phyloP scores from a whole-genome alignment of 2,329 filamentous ascomycete species.

The Coniella vitis region DNA sequence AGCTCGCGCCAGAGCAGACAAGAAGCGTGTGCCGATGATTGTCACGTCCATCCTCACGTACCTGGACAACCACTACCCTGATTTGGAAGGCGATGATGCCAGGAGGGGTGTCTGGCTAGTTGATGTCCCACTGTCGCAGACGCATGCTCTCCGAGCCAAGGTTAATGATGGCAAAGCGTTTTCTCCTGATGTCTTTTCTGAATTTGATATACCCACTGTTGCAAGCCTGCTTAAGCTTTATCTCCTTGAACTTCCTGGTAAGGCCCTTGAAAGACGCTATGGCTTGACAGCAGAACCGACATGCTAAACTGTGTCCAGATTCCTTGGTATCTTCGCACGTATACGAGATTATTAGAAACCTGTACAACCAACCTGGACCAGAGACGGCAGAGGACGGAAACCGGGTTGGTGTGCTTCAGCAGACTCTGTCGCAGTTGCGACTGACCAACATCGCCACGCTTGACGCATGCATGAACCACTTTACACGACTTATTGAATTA shows the following conservation, averaged over 20 bases:
- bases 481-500: conserved; percentile 90
- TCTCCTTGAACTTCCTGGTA: conserved; percentile 87
- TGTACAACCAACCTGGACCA: conserved; percentile 67
- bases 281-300: background rate
- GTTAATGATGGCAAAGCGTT: conserved; percentile 85
- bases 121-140: conserved; percentile 78
- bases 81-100: conserved; percentile 92
- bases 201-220: conserved; percentile 90
- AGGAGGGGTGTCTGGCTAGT: conserved; percentile 89
- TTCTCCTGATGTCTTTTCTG: conserved; percentile 67
- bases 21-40: conserved; percentile 89
- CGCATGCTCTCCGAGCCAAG: conserved; percentile 73
- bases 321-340: conserved; percentile 98
- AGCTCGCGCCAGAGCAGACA: conserved; percentile 82
- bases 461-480: conserved; percentile 96
- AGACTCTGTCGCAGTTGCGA: conserved; percentile 87
- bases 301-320: conserved; percentile 50
- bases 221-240: conserved; percentile 92
- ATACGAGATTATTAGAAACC: conserved; percentile 97
- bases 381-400: conserved; percentile 66
- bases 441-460: conserved; percentile 98
- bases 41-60: conserved; percentile 92
- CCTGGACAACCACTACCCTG: conserved; percentile 92
- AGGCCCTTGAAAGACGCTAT: conserved; percentile 29
- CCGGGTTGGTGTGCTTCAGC: conserved; percentile 85